Evolutionary conservation across 108 stramenopile genomes (phyloP), one percentile per base, ranked within the genome.

Genomic region (Nitzschia sp.): DNA sequence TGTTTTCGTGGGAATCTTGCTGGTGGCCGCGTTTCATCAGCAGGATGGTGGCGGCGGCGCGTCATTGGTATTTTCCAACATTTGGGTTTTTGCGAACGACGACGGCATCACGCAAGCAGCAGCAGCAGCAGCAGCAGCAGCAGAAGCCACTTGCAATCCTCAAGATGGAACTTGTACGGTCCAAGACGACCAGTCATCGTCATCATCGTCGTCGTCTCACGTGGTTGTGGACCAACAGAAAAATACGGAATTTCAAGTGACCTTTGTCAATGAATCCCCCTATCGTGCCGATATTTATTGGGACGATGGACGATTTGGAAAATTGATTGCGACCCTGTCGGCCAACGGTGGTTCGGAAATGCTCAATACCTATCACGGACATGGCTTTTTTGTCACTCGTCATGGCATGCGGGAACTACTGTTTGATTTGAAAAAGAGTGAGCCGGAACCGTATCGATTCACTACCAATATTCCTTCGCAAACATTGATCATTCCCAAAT

Each of bases 341-440:
- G 15, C 56, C 1, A 23, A 36, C 13, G 72, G 65, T 15, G 71
- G 56, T 3, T 38, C 31, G 58, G 41, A 36, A 11, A 38, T 0
- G 28, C 30, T 82, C n/a, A 76, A 83, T 19, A 58, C 80, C 1
- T 79, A 27, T 45, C 17, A 41, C 15, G 83, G 81, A 0, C 81
- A 87, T 68, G 15, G 48, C 9, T 84, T 87, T 44, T 87, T 84
- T 58, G 76, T 87, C 9, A 87, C 86, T 0, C 68, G 83, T 23
- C 86, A 87, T 53, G 86, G 86, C 4, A 83, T 87, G 8, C 75
- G 73, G 36, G 86, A 87, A 69, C 69, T 59, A 31, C 75, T 87
- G 54, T 82, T 80, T 52, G 73, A 69, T 29, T 26, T 45, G 30
- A 64, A 74, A 34, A 54, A 35, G 32, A 77, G 80, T 46, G 15